phyloP scores from a whole-genome alignment of 1,284 basidiomycete genomes.

The Thecaphora thlaspeos region DNA sequence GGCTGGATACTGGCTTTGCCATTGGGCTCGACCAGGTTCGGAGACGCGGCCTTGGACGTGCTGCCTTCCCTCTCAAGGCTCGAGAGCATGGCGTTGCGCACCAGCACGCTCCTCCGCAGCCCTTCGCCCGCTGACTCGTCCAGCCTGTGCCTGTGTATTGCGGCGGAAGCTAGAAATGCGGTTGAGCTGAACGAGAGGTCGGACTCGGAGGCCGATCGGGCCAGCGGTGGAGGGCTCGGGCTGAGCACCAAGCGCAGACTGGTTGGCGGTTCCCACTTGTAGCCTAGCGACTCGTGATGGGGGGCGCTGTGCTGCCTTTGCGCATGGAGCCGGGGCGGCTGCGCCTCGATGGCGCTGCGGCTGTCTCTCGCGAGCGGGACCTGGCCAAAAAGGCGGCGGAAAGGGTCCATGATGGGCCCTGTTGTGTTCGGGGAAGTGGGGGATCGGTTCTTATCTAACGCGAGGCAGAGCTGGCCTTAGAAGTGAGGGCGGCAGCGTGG shows the following conservation, averaged over 20 bases:
- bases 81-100: slow-evolving; percentile 39
- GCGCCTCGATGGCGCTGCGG: too few species aligned
- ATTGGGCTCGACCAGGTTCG: too few species aligned
- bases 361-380: neutral
- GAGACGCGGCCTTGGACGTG: neutral
- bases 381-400: neutral
- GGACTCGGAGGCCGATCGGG: neutral
- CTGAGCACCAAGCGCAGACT: neutral
- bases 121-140: slow-evolving; percentile 39
- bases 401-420: neutral
- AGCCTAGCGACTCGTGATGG: neutral
- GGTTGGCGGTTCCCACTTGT: neutral
- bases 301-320: too few species aligned
- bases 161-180: neutral
- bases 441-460: neutral
- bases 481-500: too few species aligned
- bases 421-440: neutral
- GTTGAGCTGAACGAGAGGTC: neutral
- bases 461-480: neutral
- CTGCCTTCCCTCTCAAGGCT: slow-evolving; percentile 30
- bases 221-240: neutral
- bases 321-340: too few species aligned
- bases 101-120: slow-evolving; percentile 28
- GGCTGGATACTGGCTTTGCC: too few species aligned
- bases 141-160: slow-evolving; percentile 14